phyloP scores from a whole-genome alignment of 352 stramenopile genomes.

The Pelagophyceae sp. region DNA sequence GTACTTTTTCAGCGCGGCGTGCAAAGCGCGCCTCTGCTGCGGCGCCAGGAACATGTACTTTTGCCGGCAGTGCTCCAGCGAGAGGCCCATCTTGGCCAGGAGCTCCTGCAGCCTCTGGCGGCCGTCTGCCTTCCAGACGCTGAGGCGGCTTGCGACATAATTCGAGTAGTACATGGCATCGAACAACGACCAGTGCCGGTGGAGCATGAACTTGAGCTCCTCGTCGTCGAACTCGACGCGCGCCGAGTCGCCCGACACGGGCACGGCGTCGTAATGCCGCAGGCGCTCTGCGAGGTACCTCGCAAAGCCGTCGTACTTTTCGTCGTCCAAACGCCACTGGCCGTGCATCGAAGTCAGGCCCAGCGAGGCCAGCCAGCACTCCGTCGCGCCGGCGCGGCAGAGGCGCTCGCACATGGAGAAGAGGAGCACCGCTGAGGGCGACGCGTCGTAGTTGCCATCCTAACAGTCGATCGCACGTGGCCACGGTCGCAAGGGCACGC shows the following conservation, averaged over 20 bases:
- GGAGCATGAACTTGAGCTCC: constrained; percentile 91
- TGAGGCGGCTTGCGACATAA: constrained; percentile 78
- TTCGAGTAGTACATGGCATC: constrained; percentile 90
- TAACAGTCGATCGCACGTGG: too few relatives aligned
- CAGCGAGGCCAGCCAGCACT: constrained; percentile 92
- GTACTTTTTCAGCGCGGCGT: constrained; percentile 78
- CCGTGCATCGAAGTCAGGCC: constrained; percentile 89
- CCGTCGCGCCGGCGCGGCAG: constrained; percentile 38
- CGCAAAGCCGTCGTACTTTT: constrained; percentile 79
- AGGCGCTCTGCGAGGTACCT: constrained; percentile 47
- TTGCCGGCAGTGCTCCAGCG: constrained; percentile 84
- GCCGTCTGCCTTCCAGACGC: constrained; percentile 51
- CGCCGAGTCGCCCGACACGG: neutral
- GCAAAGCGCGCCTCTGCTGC: constrained; percentile 76
- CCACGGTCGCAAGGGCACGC: too few relatives aligned
- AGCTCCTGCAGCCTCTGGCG: constrained; percentile 76
- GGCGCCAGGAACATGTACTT: constrained; percentile 89
- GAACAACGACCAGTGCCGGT: constrained; percentile 86
- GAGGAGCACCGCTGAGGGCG: constrained; percentile 48
- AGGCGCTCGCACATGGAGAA: constrained; percentile 42
- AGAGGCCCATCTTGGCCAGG: constrained; percentile 93
- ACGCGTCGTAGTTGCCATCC: constrained; percentile 69
- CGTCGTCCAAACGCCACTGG: constrained; percentile 75
- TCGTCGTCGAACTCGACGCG: constrained; percentile 41
- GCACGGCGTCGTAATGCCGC: constrained; percentile 12